A percentile compares a stretch with the other conserved stretches of the same genome.
These are phyloP conservation scores for Tremellales sp. DNA, from an alignment of 1,284 basidiomycete genomes.

Conservation along the genomic window DNA sequence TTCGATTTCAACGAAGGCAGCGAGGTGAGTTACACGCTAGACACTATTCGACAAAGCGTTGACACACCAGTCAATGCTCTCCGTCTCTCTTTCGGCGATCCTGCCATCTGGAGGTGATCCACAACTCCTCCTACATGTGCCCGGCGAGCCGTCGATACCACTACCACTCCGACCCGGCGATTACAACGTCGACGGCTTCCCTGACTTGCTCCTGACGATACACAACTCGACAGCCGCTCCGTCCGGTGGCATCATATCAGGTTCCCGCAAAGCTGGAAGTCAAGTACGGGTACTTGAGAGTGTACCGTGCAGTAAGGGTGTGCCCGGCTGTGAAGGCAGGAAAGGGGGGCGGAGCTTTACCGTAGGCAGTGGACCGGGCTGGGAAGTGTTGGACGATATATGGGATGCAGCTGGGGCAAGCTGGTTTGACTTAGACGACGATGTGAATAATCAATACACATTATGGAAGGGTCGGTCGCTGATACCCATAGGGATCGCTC, in stretches of 20 bases:
- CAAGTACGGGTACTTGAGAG: slow-evolving; percentile 67
- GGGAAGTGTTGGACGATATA: slow-evolving; percentile 61
- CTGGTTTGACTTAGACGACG: slow-evolving; percentile 93
- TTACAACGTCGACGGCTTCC: slow-evolving; percentile 90
- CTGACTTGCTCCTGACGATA: slow-evolving; percentile 75
- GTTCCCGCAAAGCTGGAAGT: slow-evolving; percentile 36
- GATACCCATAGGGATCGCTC: slow-evolving; percentile 68
- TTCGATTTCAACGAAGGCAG: slow-evolving; percentile 65
- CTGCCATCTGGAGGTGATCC: slow-evolving; percentile 50
- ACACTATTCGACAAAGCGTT: background rate
- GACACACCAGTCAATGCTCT: slow-evolving; percentile 58
- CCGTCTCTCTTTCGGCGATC: slow-evolving; percentile 63
- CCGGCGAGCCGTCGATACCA: slow-evolving; percentile 61
- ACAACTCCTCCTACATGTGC: slow-evolving; percentile 60
- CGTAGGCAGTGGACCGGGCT: slow-evolving; percentile 62
- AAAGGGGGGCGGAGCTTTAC: slow-evolving; percentile 56
- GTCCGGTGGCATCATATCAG: slow-evolving; percentile 46
- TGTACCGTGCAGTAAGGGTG: slow-evolving; percentile 58
- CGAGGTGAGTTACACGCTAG: slow-evolving; percentile 53
- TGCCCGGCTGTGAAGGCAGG: slow-evolving; percentile 28
- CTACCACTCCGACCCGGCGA: slow-evolving; percentile 81
- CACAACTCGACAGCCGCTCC: slow-evolving; percentile 45
- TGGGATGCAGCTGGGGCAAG: slow-evolving; percentile 74
- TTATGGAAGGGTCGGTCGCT: background rate
- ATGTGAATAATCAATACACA: slow-evolving; percentile 58